Percentiles rank a stretch among this genome's conserved stretches.
Evolutionary conservation across 108 stramenopile genomes (phyloP).

Genomic region (Licmophora abbreviata): DNA sequence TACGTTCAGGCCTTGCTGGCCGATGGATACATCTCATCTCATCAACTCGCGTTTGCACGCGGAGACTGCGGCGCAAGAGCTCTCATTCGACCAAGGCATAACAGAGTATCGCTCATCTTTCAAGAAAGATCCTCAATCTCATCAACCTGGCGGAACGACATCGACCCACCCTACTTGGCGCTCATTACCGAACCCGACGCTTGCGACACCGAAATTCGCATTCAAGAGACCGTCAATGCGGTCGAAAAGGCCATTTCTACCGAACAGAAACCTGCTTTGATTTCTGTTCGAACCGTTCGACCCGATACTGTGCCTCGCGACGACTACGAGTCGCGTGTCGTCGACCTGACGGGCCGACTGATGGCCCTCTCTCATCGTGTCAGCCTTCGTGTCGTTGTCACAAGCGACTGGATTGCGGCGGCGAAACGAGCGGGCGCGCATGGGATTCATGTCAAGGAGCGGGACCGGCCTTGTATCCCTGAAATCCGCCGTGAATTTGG

Average conservation of each 20-base stretch:
- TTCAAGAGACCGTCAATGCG: slow-evolving; percentile 39
- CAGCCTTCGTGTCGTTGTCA: slow-evolving; percentile 41
- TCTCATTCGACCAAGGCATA: too few relatives aligned
- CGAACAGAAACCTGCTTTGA: slow-evolving; percentile 27
- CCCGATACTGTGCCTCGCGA: slow-evolving; percentile 10
- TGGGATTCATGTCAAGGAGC: slow-evolving; percentile 78
- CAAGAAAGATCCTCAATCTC: too few relatives aligned
- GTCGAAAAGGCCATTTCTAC: slow-evolving; percentile 33
- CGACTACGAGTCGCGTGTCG: slow-evolving; percentile 9
- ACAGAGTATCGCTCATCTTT: too few relatives aligned
- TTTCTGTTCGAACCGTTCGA: slow-evolving; percentile 42
- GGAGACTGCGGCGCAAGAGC: too few relatives aligned
- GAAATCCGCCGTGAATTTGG: slow-evolving; percentile 31
- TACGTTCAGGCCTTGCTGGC: too few relatives aligned
- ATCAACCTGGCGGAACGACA: background rate
- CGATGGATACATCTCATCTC: too few relatives aligned
- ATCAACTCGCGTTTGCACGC: too few relatives aligned
- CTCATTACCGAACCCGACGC: slow-evolving; percentile 73
- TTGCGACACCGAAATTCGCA: slow-evolving; percentile 30
- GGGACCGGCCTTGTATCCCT: slow-evolving; percentile 39
- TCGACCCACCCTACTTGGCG: slow-evolving; percentile 40
- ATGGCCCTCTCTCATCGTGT: slow-evolving; percentile 14
- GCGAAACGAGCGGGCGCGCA: slow-evolving; percentile 29
- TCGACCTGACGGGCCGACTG: slow-evolving; percentile 21
- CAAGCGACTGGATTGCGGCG: slow-evolving; percentile 47